A percentile compares a stretch with the other conserved stretches of the same genome.
phyloP scores from a whole-genome alignment of 1,139 yeast species.

The Taphrina populina region DNA sequence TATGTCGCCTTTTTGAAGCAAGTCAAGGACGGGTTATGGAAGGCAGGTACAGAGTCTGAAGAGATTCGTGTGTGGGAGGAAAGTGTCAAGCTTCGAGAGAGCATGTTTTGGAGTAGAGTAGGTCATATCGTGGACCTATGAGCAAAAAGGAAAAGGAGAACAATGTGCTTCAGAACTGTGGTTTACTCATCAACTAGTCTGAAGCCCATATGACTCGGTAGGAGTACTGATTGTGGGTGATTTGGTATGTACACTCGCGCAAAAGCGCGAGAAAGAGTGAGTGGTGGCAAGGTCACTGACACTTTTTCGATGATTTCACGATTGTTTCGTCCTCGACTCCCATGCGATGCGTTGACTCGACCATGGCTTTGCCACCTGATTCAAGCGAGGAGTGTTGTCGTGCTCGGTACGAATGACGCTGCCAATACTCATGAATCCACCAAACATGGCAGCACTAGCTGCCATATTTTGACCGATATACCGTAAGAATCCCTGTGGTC shows the following conservation, averaged over 20 bases:
- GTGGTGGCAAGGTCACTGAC: too few species aligned
- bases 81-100: constrained; percentile 55
- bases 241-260: too few species aligned
- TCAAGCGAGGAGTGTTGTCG: too few species aligned
- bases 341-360: constrained; percentile 5
- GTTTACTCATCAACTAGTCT: too few species aligned
- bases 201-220: too few species aligned
- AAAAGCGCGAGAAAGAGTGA: too few species aligned
- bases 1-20: constrained; percentile 71
- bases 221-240: too few species aligned
- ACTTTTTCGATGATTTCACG: too few species aligned
- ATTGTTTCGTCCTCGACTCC: too few species aligned
- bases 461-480: constrained; percentile 94
- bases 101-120: constrained; percentile 78
- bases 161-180: too few species aligned
- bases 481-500: constrained; percentile 97
- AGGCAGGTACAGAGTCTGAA: constrained; percentile 48
- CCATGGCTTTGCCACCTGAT: too few species aligned
- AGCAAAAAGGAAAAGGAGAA: too few species aligned
- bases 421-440: constrained; percentile 44
- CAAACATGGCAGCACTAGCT: constrained; percentile 96
- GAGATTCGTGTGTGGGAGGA: constrained; percentile 58
- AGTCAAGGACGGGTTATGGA: constrained; percentile 57
- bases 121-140: constrained; percentile 50
- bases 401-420: constrained; percentile 37